phyloP scores from a whole-genome alignment of 2,329 filamentous ascomycete species.

The Phialophora expanda region DNA sequence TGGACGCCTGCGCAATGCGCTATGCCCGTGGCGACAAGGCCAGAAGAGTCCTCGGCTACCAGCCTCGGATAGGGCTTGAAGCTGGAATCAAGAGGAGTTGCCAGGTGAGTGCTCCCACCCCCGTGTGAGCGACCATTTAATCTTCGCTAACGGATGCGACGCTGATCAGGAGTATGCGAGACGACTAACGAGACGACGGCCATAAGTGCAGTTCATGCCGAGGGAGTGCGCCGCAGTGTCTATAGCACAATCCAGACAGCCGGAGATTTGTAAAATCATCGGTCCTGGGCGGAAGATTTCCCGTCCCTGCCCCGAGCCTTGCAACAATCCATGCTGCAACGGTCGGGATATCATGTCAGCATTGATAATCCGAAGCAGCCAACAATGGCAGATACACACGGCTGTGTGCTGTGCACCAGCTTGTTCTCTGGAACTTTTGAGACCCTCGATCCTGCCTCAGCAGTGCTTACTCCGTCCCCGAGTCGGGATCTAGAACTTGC shows the following conservation, averaged over 20 bases:
- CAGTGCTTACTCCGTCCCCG: slow-evolving; percentile 15
- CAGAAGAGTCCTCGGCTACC: slow-evolving; percentile 58
- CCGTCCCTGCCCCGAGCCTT: not conserved
- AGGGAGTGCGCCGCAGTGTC: not conserved
- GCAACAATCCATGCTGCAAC: too few species aligned
- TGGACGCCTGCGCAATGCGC: slow-evolving; percentile 59
- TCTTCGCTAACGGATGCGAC: slow-evolving; percentile 28
- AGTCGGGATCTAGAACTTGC: slow-evolving; percentile 11
- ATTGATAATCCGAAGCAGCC: not conserved
- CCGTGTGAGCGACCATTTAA: not conserved
- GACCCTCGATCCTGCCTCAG: not conserved
- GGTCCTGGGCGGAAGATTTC: not conserved
- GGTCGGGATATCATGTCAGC: slow-evolving; percentile 8
- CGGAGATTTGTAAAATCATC: not conserved
- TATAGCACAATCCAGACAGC: not conserved
- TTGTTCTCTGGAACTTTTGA: slow-evolving; percentile 11
- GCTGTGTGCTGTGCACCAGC: slow-evolving; percentile 8
- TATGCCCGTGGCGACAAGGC: slow-evolving; percentile 62
- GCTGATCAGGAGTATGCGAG: slow-evolving; percentile 31
- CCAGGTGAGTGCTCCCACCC: slow-evolving; percentile 46
- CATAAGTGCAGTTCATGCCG: not conserved
- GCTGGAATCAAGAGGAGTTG: slow-evolving; percentile 59
- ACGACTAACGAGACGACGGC: slow-evolving; percentile 18
- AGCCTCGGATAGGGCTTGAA: slow-evolving; percentile 56
- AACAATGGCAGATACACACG: not conserved